Conservation (phyloP, 805 yeast species). For the Yarrowia sp. region DNA sequence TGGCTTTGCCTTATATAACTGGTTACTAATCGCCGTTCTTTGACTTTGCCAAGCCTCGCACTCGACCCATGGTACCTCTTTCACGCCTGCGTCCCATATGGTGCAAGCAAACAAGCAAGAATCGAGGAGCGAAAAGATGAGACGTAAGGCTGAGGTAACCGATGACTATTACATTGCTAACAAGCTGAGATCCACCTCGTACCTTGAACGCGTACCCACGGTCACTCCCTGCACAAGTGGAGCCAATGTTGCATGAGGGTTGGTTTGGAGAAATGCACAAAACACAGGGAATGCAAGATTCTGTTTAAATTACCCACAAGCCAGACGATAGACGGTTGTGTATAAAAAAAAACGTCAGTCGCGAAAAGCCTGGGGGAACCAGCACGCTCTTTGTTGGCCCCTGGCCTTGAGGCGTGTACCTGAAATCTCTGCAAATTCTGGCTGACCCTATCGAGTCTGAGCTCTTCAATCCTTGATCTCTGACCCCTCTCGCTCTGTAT, state of each 20-base stretch:
- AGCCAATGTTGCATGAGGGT: constrained; percentile 26
- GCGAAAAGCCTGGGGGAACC: not conserved
- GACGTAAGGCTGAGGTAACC: not conserved
- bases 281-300: constrained; percentile 2
- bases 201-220: not conserved
- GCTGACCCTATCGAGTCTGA: not conserved
- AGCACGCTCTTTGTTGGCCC: constrained; percentile 24
- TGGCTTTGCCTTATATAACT: not conserved
- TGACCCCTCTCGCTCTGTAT: too few relatives aligned
- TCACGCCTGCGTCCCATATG: not conserved
- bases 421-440: not conserved
- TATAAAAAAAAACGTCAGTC: not conserved
- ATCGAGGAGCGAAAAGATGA: not conserved
- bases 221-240: constrained; percentile 4
- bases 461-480: not conserved
- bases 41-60: constrained; percentile 26
- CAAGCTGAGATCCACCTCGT: not conserved
- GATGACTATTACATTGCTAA: not conserved
- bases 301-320: constrained; percentile 9
- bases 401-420: constrained; percentile 21
- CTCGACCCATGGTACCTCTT: constrained; percentile 17
- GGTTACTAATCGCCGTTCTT: constrained; percentile 18
- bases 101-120: not conserved
- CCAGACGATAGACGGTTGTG: not conserved
- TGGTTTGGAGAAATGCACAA: not conserved